Percentiles rank a stretch among this genome's conserved stretches.
Evolutionary conservation across 148 eudicot genomes (phyloP).

Genomic region (Polygonum aviculare): DNA sequence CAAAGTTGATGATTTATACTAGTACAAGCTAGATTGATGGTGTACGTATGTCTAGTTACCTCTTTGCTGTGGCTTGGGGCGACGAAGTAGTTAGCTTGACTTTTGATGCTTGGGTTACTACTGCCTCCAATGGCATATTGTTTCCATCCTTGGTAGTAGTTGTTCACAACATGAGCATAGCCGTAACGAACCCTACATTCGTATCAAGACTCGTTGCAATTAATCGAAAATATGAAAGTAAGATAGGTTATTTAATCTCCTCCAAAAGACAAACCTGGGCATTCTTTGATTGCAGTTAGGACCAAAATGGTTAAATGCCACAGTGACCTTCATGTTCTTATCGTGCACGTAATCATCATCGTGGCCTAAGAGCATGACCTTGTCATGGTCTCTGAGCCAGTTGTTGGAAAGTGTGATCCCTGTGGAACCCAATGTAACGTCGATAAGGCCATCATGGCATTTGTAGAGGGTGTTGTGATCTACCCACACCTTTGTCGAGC

Average conservation of each 20-base stretch:
- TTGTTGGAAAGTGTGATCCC: slow-evolving; percentile 75
- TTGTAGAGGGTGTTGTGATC: slow-evolving; percentile 72
- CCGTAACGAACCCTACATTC: slow-evolving; percentile 62
- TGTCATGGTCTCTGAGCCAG: slow-evolving; percentile 68
- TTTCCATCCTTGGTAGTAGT: slow-evolving; percentile 77
- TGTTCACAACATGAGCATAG: slow-evolving; percentile 92
- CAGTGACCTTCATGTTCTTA: slow-evolving; percentile 77
- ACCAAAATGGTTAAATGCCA: slow-evolving; percentile 68
- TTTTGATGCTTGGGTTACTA: slow-evolving; percentile 73
- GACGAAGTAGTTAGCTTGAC: slow-evolving; percentile 68
- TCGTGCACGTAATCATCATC: slow-evolving; percentile 57
- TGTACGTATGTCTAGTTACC: neutral
- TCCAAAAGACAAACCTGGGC: slow-evolving; percentile 51
- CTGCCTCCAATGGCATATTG: slow-evolving; percentile 85
- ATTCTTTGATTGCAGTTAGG: slow-evolving; percentile 76
- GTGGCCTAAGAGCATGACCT: slow-evolving; percentile 84
- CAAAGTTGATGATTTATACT: neutral
- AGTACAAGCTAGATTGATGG: too few relatives aligned
- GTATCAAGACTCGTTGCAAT: neutral
- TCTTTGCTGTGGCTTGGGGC: slow-evolving; percentile 28
- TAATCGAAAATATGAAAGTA: neutral
- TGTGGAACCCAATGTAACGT: slow-evolving; percentile 71
- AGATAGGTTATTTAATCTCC: neutral
- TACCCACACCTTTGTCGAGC: slow-evolving; percentile 64
- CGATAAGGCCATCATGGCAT: slow-evolving; percentile 64